phyloP scores from a whole-genome alignment of 1,139 yeast species.

The Yamadazyma epiphylla region DNA sequence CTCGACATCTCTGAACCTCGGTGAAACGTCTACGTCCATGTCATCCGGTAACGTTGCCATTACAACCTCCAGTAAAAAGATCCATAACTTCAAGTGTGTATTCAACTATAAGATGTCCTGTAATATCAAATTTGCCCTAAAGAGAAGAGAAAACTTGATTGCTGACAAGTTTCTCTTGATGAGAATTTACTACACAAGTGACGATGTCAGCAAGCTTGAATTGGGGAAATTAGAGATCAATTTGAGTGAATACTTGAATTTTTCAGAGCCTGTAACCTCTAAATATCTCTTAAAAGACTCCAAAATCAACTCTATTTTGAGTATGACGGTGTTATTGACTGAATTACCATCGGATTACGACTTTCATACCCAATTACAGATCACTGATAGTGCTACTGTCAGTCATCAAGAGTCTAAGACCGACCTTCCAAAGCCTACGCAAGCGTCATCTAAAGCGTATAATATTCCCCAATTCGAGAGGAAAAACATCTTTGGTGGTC shows the following conservation, averaged over 20 bases:
- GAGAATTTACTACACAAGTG: slow-evolving; percentile 37
- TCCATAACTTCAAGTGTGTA: slow-evolving; percentile 41
- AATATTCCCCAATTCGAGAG: slow-evolving; percentile 38
- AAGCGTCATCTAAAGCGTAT: slow-evolving; percentile 7
- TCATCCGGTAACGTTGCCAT: slow-evolving; percentile 28
- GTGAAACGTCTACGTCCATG: slow-evolving; percentile 3
- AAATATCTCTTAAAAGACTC: slow-evolving; percentile 72
- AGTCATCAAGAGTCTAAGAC: slow-evolving; percentile 5
- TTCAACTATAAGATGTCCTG: slow-evolving; percentile 38
- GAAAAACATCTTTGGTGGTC: slow-evolving; percentile 37
- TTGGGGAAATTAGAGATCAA: slow-evolving; percentile 70
- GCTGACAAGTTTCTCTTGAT: slow-evolving; percentile 35
- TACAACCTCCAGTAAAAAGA: slow-evolving; percentile 30
- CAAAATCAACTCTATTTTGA: slow-evolving; percentile 75
- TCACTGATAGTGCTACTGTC: slow-evolving; percentile 20
- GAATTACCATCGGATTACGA: slow-evolving; percentile 41
- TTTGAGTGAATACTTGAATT: slow-evolving; percentile 66
- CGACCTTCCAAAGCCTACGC: slow-evolving; percentile 2
- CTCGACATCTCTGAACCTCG: slow-evolving; percentile 3
- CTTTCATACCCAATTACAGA: slow-evolving; percentile 39
- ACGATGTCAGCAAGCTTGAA: slow-evolving; percentile 32
- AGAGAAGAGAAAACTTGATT: slow-evolving; percentile 33
- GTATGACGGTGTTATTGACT: slow-evolving; percentile 36
- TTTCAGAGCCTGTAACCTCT: slow-evolving; percentile 48
- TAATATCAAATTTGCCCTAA: slow-evolving; percentile 37